Base-by-base conservation (phyloP, 2,329 filamentous ascomycete genomes). In the Monosporascus cannonballus region DNA sequence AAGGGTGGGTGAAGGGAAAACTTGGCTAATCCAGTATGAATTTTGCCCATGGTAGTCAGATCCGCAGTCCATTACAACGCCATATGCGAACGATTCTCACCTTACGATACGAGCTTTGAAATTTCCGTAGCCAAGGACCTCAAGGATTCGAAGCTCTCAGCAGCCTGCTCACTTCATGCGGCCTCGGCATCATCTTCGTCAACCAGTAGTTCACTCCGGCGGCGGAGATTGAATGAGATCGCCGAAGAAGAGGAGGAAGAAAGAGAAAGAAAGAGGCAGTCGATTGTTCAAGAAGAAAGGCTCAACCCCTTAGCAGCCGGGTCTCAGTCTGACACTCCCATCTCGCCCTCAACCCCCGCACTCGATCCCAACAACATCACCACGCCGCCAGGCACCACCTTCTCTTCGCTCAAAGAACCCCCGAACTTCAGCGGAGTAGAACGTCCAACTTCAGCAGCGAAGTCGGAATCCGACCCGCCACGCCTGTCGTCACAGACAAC, bases 241-340 rank as follows among this genome's bases (percentile, higher is more conserved):
- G 85, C 87, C n/a, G 94, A 97, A 71, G 89, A 94, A 72, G 89
- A 87, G 51, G 90, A 95, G 65, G 91, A 96, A 63, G 83, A 78
- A 54, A 71, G 81, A 57, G 75, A 82, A 27, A 73, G 72, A 42
- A 86, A 84, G 63, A 75, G 82, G 51, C 77, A 85, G 62, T 84
- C 79, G 2, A 70, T 79, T 7, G 73, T 77, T 6, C 71, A 73
- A 20, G 75, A 80, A 61, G 69, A 71, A 47, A 61, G 50, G 53
- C 61, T 71, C 39, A 65, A 69, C 47, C 65, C 64, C 25, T 65
- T 60, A 46, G 22, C 17, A 46, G 22, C 17, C 18, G 39, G 22
- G 46, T 49, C 61, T 17, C 61, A 64, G 46, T 60, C 63, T 14
- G 57, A 58, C 34, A 48, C 53, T 17, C 53, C 51, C 45, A 51